These are phyloP conservation scores for Dendrocalamus sinicus DNA, from an alignment of 176 grass and related monocot species.

Conservation along the genomic window DNA sequence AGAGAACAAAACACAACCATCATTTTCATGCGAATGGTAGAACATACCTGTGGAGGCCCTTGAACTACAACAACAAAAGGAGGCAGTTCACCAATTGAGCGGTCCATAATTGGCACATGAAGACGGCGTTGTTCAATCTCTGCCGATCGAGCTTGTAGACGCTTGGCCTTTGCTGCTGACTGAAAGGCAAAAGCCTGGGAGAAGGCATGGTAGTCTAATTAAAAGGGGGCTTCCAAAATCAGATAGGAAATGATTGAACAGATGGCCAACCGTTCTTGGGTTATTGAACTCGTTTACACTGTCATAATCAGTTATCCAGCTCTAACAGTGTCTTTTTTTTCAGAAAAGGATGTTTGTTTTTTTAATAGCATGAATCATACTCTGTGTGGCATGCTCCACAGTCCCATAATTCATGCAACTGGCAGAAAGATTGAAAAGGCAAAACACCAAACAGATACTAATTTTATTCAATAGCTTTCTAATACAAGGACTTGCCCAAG, in stretches of 20 bases:
- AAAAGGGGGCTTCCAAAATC: constrained; percentile 26
- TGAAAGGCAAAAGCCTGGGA: constrained; percentile 89
- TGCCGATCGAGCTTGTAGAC: constrained; percentile 70
- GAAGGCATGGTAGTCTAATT: constrained; percentile 31
- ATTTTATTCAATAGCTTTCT: constrained; percentile 20
- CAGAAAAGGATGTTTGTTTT: background rate
- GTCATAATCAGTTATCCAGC: background rate
- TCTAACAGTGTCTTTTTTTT: background rate
- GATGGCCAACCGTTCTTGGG: background rate
- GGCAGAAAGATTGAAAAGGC: background rate
- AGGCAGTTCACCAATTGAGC: constrained; percentile 76
- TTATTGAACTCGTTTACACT: background rate
- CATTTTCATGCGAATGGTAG: constrained; percentile 19
- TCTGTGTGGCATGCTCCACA: background rate
- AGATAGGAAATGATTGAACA: constrained; percentile 20
- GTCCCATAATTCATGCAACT: background rate
- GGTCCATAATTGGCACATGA: constrained; percentile 83
- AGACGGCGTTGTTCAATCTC: constrained; percentile 88
- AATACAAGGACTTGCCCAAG: background rate
- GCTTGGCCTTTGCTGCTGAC: constrained; percentile 85
- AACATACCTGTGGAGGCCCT: constrained; percentile 78
- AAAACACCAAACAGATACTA: background rate
- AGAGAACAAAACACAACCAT: constrained; percentile 28
- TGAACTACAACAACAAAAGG: constrained; percentile 98
- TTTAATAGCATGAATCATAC: constrained; percentile 4